Evolutionary conservation across 306 rosid species (phyloP).

Genomic region (Prunus mume): DNA sequence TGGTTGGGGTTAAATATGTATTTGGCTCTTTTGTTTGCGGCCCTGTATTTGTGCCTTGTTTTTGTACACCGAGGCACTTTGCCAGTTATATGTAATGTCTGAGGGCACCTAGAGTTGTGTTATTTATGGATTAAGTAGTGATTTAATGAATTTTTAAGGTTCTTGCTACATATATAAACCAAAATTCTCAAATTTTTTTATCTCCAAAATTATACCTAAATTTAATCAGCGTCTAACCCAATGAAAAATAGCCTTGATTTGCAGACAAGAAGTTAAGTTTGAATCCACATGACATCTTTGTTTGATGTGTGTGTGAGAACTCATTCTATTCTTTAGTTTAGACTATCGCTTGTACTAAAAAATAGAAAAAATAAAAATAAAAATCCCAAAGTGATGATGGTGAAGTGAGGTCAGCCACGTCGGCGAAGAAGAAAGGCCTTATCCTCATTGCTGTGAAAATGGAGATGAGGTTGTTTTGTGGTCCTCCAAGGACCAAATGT

Average conservation of each 20-base stretch:
- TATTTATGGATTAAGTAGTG: neutral
- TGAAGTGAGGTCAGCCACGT: neutral
- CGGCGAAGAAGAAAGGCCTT: neutral
- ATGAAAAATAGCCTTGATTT: too few species aligned
- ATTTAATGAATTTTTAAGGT: neutral
- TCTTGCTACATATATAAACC: neutral
- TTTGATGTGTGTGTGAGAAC: too few species aligned
- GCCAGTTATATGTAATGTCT: neutral
- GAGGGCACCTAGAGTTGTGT: neutral
- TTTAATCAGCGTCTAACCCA: too few species aligned
- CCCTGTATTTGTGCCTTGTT: constrained; percentile 17
- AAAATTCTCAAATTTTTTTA: neutral
- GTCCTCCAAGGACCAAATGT: neutral
- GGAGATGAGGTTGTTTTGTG: constrained; percentile 13
- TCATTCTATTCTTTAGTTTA: too few species aligned
- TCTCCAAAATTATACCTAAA: neutral
- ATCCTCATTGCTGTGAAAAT: neutral
- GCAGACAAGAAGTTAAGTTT: rapidly evolving
- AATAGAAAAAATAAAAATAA: neutral
- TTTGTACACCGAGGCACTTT: constrained; percentile 25
- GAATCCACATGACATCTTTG: rapidly evolving
- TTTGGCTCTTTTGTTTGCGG: neutral
- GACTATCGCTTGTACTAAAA: too few species aligned
- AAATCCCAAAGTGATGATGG: neutral
- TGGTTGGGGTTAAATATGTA: neutral